A percentile compares a stretch with the other conserved stretches of the same genome.
Conservation (phyloP, 176 grass and related monocot genomes). For the Oryza brachyantha region DNA sequence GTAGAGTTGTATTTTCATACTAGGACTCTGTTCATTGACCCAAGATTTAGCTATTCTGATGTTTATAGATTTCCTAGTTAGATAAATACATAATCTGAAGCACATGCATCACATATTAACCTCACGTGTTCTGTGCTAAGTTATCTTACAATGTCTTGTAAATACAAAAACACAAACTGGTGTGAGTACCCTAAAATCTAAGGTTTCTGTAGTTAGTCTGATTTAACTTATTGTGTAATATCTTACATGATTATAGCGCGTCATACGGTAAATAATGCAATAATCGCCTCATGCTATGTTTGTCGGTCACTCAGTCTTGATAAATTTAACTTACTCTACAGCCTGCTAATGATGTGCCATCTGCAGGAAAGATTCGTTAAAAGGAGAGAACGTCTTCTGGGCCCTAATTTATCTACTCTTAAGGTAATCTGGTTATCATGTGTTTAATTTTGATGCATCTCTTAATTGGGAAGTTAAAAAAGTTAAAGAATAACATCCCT, state of each 20-base stretch:
- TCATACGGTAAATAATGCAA: slow-evolving; percentile 9
- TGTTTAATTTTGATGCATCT: background rate
- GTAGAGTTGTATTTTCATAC: background rate
- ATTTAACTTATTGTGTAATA: background rate
- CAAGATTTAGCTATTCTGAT: background rate
- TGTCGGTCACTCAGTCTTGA: background rate
- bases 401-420: slow-evolving; percentile 88
- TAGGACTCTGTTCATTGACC: background rate
- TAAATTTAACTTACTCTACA: slow-evolving; percentile 9
- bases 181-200: background rate
- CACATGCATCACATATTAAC: background rate
- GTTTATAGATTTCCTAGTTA: background rate
- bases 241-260: background rate
- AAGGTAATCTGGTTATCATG: slow-evolving; percentile 52
- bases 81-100: background rate
- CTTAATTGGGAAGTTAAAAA: background rate
- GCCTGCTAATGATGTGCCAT: slow-evolving; percentile 27
- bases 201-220: background rate
- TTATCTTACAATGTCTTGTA: background rate
- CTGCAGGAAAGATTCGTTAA: slow-evolving; percentile 92
- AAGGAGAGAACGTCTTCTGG: slow-evolving; percentile 95
- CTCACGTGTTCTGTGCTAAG: background rate
- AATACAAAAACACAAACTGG: background rate
- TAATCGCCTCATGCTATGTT: background rate
- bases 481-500: background rate